These are phyloP conservation scores for Hymenotorrendiella dingleyae DNA, from an alignment of 2,329 filamentous ascomycete genomes.

Conservation along the genomic window DNA sequence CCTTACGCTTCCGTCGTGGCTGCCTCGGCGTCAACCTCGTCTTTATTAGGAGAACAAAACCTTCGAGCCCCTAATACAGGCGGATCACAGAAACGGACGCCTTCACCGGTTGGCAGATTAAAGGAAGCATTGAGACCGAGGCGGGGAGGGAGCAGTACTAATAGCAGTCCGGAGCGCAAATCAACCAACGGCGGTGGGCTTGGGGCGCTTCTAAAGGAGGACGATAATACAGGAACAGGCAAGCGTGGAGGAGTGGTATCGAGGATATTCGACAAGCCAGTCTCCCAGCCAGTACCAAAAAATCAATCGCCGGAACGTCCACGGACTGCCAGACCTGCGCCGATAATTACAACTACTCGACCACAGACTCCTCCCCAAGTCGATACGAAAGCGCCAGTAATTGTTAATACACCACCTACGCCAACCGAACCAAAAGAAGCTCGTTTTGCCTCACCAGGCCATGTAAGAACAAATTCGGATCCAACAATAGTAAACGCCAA, in stretches of 20 bases:
- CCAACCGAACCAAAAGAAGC: conserved; percentile 43
- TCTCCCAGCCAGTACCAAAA: conserved; percentile 13
- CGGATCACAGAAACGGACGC: conserved; percentile 48
- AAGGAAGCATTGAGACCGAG: conserved; percentile 60
- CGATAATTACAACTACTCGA: conserved; percentile 24
- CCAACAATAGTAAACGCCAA: conserved; percentile 33
- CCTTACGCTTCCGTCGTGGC: conserved; percentile 21
- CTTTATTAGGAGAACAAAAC: conserved; percentile 29
- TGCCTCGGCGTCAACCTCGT: conserved; percentile 29
- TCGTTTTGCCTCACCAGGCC: conserved; percentile 21
- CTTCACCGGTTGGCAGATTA: conserved; percentile 66
- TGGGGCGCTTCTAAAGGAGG: conserved; percentile 11
- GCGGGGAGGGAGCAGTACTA: conserved; percentile 34
- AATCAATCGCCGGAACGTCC: conserved; percentile 26
- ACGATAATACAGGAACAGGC: conserved; percentile 17
- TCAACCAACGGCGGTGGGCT: conserved; percentile 15
- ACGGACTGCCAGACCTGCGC: conserved; percentile 20
- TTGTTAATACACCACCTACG: conserved; percentile 62
- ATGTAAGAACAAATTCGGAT: conserved; percentile 25
- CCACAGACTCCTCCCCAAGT: conserved; percentile 27
- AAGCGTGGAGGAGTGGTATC: conserved; percentile 27
- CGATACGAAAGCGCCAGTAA: conserved; percentile 40
- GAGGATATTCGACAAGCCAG: conserved; percentile 27
- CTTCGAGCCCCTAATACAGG: conserved; percentile 39
- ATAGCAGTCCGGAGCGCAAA: conserved; percentile 33